Conservation (phyloP, 2,329 filamentous ascomycete species). For the Rutstroemia sp. region DNA sequence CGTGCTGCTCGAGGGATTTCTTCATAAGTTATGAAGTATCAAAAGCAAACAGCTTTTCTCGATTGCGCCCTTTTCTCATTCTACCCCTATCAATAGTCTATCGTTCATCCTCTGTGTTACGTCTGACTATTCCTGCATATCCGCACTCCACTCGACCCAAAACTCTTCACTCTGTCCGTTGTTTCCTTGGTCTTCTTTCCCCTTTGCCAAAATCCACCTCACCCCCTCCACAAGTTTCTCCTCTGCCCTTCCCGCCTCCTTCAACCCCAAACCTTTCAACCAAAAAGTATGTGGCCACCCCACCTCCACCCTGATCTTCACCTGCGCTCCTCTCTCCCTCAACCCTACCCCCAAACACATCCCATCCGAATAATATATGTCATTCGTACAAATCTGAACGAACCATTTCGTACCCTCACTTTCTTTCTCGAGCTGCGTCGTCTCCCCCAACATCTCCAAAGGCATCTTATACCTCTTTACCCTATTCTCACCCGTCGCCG, state of each 20-base stretch:
- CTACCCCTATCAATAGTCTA: background rate
- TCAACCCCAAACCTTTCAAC: conserved; percentile 38
- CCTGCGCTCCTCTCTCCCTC: conserved; percentile 33
- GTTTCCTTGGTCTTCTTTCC: background rate
- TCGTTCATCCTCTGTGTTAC: no score
- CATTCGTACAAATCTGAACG: conserved; percentile 43
- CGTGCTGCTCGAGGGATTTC: no score
- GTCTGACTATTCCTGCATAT: background rate
- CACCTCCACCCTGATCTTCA: conserved; percentile 35
- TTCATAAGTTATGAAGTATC: no score
- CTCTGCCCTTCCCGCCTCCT: conserved; percentile 36
- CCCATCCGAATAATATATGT: conserved; percentile 45
- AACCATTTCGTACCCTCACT: conserved; percentile 32
- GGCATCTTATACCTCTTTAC: conserved; percentile 34
- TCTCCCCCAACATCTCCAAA: conserved; percentile 31
- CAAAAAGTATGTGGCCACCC: conserved; percentile 48
- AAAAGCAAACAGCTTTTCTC: no score
- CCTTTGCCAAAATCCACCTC: conserved; percentile 32
- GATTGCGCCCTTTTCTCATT: no score
- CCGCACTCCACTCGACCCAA: conserved; percentile 3
- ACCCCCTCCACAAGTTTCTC: conserved; percentile 36
- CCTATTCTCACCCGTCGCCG: conserved; percentile 31
- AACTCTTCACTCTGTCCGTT: background rate
- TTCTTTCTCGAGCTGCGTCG: conserved; percentile 4
- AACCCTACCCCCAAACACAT: conserved; percentile 41